A percentile compares a stretch with the other conserved stretches of the same genome.
Conservation (phyloP, 1,284 basidiomycete genomes). For the Golubevia sp. region DNA sequence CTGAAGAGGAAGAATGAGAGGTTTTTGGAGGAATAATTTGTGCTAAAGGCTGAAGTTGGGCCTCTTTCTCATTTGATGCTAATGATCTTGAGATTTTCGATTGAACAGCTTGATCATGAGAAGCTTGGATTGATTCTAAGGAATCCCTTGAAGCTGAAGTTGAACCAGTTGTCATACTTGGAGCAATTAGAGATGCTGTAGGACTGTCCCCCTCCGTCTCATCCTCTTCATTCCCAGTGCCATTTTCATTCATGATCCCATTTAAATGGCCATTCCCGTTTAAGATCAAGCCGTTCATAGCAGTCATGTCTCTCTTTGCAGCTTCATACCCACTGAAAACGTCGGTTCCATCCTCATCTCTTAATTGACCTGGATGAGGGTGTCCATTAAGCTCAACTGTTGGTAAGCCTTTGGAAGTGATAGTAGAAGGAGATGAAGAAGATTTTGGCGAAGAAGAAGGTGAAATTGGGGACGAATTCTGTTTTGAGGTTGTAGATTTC, state of each 20-base stretch:
- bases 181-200: constrained; percentile 3
- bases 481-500: not conserved
- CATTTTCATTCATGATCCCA: not conserved
- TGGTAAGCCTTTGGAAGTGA: too few species aligned
- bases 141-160: constrained; percentile 30
- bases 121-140: constrained; percentile 36
- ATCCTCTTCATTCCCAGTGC: not conserved
- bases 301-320: too few species aligned
- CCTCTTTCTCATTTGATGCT: constrained; percentile 10
- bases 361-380: too few species aligned
- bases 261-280: not conserved
- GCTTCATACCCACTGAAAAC: too few species aligned
- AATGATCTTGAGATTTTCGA: constrained; percentile 15
- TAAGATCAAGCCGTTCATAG: too few species aligned
- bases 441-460: too few species aligned
- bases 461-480: not conserved
- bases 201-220: too few species aligned
- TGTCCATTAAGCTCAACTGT: too few species aligned
- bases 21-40: constrained; percentile 8
- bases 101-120: constrained; percentile 26
- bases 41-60: constrained; percentile 10
- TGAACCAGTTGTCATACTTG: constrained; percentile 48
- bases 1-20: constrained; percentile 7
- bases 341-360: too few species aligned
- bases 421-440: too few species aligned